A percentile compares a stretch with the other conserved stretches of the same genome.
Conservation (phyloP, 805 yeast species). For the Yarrowia bubula region DNA sequence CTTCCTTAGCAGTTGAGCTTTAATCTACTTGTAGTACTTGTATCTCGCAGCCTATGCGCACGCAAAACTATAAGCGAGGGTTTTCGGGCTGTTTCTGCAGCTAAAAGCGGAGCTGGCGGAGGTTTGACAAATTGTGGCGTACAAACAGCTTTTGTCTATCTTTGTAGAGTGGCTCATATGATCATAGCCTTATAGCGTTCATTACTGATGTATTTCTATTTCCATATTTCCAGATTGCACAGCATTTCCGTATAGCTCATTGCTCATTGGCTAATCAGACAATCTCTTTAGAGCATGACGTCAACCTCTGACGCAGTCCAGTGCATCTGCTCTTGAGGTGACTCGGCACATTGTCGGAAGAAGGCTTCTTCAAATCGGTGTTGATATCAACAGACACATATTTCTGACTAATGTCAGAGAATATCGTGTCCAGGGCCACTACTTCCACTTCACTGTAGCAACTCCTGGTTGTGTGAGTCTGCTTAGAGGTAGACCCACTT, state of each 20-base stretch:
- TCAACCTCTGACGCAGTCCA: background rate
- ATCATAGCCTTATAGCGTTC: too few species aligned
- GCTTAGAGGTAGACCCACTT: too few species aligned
- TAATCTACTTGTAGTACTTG: background rate
- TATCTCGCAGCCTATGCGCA: background rate
- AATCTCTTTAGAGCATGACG: background rate
- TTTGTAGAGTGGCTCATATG: too few species aligned
- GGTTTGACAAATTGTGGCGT: too few species aligned
- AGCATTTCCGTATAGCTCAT: too few species aligned
- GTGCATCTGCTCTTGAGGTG: background rate
- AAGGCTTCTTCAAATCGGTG: constrained; percentile 10
- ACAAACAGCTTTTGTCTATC: too few species aligned
- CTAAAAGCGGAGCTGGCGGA: background rate
- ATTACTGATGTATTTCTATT: too few species aligned
- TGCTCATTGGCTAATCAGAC: too few species aligned
- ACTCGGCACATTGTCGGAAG: constrained; percentile 3
- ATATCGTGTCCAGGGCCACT: constrained; percentile 20
- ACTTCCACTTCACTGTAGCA: constrained; percentile 17
- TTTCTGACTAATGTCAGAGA: background rate
- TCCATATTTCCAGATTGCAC: too few species aligned
- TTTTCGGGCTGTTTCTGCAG: background rate
- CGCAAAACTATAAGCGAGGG: background rate
- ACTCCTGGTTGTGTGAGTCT: constrained; percentile 18
- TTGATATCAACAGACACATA: background rate
- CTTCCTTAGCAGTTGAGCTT: background rate